Evolutionary conservation across 2,329 filamentous ascomycete genomes (phyloP), one percentile per base, ranked within the genome.

Genomic region (Pochonia chlamydosporia): DNA sequence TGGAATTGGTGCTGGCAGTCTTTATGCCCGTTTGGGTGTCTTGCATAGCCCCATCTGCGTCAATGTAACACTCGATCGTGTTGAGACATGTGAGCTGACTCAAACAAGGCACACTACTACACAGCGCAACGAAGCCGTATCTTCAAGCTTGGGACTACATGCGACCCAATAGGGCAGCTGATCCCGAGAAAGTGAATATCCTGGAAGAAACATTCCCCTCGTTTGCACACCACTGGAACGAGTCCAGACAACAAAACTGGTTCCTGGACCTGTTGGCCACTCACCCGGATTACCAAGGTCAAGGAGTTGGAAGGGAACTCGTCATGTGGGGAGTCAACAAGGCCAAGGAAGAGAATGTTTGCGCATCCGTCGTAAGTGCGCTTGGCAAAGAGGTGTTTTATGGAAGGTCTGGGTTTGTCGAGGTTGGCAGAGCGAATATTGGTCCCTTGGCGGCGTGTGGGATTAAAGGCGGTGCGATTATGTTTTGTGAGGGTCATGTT

Each of bases 281-380:
- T 2, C 62, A 67, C 40, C 72, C 71, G 1, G 59, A 62, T 5
- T 63, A 60, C 24, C 69, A 73, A 40, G 60, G 65, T 4, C 53
- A 54, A 33, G 65, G 63, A 2, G 46, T 67, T 10, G 72, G 70
- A 1, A 59, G 57, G 5, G 53, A 52, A 21, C 60, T 75, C 7
- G 69, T 72, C 10, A 46, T 56, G 21, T 72, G 68, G 69, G 72
- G 72, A 0, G 51, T 74, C 1, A 55, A 66, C 1, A 53, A 59
- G 30, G 66, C 69, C 1, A 52, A 61, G 39, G 46, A 56, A 11
- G 69, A 72, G 10, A 58, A 57, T 0, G 51, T 72, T n/a, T 59
- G 60, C 48, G 62, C 69, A 21, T 68, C 63, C 18, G 66, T 74
- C 0, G 57, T 70, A 14, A 60, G 63, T 36, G 64, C 66, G 4